Evolutionary conservation across 129 eudicot species (phyloP).

Genomic region (Pulicaria dysenterica): DNA sequence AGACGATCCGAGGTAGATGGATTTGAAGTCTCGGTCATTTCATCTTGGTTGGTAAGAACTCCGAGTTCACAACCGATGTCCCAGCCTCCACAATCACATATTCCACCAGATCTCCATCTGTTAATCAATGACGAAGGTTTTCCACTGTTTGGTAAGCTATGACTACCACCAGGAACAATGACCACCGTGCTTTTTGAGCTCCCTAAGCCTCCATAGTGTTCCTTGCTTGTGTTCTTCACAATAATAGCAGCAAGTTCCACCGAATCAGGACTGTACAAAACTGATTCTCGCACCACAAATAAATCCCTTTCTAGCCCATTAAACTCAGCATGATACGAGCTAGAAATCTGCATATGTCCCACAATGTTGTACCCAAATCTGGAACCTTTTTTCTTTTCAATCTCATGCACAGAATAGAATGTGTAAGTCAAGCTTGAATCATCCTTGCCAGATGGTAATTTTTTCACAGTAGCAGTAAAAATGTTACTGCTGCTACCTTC

Average conservation of each 20-base stretch:
- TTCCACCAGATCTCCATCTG: conserved; percentile 80
- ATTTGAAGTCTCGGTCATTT: conserved; percentile 6
- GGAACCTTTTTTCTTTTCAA: conserved; percentile 47
- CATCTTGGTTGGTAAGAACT: conserved; percentile 43
- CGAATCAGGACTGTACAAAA: conserved; percentile 57
- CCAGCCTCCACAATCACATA: conserved; percentile 97
- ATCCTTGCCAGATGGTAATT: conserved; percentile 51
- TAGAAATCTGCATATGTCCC: conserved; percentile 74
- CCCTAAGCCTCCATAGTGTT: conserved; percentile 28
- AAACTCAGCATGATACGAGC: conserved; percentile 40
- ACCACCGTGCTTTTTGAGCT: conserved; percentile 43
- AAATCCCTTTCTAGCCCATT: conserved; percentile 41
- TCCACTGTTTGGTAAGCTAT: conserved; percentile 65
- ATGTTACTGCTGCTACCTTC: conserved; percentile 48
- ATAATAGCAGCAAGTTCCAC: conserved; percentile 70
- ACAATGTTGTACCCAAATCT: conserved; percentile 49
- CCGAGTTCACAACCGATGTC: conserved; percentile 77
- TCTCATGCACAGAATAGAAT: conserved; percentile 60
- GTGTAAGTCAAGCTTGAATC: conserved; percentile 61
- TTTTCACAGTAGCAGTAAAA: conserved; percentile 59
- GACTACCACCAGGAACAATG: conserved; percentile 75
- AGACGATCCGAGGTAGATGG: conserved; percentile 31
- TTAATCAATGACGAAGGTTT: conserved; percentile 58
- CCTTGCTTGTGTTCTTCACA: conserved; percentile 41
- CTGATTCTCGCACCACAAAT: conserved; percentile 56